Percentiles rank a stretch among this genome's conserved stretches.
Evolutionary conservation across 2,329 filamentous ascomycete species (phyloP).

Genomic region (Penicillium hesseltinei): DNA sequence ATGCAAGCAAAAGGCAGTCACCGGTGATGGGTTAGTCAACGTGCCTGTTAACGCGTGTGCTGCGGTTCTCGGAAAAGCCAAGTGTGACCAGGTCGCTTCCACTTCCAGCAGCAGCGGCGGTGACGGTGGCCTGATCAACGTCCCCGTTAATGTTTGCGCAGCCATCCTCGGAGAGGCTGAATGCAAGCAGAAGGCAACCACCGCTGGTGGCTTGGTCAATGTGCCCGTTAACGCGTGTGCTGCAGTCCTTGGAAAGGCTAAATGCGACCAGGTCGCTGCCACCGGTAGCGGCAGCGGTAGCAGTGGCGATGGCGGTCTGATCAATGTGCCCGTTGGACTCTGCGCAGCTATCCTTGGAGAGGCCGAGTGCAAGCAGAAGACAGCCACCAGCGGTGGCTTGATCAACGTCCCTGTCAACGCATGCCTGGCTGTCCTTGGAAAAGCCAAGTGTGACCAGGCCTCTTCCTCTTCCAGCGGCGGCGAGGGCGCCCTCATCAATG

Average conservation of each 20-base stretch:
- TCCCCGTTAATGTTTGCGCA: slow-evolving; percentile 25
- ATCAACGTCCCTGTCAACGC: slow-evolving; percentile 27
- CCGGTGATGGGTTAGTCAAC: slow-evolving; percentile 22
- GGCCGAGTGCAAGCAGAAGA: slow-evolving; percentile 25
- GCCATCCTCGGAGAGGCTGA: slow-evolving; percentile 25
- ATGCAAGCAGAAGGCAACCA: slow-evolving; percentile 21
- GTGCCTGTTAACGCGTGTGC: slow-evolving; percentile 25
- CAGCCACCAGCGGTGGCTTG: slow-evolving; percentile 15
- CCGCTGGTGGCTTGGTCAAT: slow-evolving; percentile 21
- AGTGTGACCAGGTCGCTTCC: slow-evolving; percentile 24
- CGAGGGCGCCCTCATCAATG: slow-evolving; percentile 24
- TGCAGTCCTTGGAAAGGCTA: slow-evolving; percentile 24
- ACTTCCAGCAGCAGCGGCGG: neutral
- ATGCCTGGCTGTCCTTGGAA: slow-evolving; percentile 26
- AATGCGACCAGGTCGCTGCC: slow-evolving; percentile 23
- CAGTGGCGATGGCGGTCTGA: slow-evolving; percentile 3
- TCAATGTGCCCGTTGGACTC: slow-evolving; percentile 28
- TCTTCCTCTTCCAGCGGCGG: slow-evolving; percentile 6
- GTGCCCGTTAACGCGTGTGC: slow-evolving; percentile 25
- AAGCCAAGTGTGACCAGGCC: slow-evolving; percentile 27
- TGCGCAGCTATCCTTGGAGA: slow-evolving; percentile 30
- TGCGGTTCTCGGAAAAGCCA: slow-evolving; percentile 24
- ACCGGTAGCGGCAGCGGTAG: neutral
- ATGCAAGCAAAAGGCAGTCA: slow-evolving; percentile 22
- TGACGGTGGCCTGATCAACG: slow-evolving; percentile 18